A percentile compares a stretch with the other conserved stretches of the same genome.
These are phyloP conservation scores for Phytophthora macrochlamydospora DNA, from an alignment of 352 stramenopile genomes.

Conservation along the genomic window DNA sequence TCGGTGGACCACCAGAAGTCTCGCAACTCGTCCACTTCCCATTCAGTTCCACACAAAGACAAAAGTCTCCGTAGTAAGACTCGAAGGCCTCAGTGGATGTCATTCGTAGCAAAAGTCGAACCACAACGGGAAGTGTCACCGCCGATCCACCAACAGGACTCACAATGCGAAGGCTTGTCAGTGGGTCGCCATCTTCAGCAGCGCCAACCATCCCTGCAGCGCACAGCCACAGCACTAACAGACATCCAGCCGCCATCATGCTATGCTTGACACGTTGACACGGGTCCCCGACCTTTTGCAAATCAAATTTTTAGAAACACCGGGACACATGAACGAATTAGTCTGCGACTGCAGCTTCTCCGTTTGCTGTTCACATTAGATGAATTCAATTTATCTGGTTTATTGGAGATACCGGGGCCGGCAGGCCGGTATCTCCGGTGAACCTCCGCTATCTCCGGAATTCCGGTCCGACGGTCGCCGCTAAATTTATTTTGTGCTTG, in stretches of 20 bases:
- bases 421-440: too few relatives aligned
- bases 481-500: too few relatives aligned
- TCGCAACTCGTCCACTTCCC: conserved; percentile 24
- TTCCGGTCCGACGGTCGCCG: too few relatives aligned
- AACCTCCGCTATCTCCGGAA: too few relatives aligned
- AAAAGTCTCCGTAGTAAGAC: conserved; percentile 10
- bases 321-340: too few relatives aligned
- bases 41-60: conserved; percentile 36
- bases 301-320: background rate
- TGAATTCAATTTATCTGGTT: conserved; percentile 11
- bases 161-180: conserved; percentile 16
- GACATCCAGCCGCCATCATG: background rate
- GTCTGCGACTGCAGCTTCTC: too few relatives aligned
- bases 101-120: conserved; percentile 4
- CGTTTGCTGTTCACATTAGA: too few relatives aligned
- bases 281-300: background rate
- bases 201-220: background rate
- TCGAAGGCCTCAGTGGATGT: conserved; percentile 7
- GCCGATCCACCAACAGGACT: conserved; percentile 18
- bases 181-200: conserved; percentile 5
- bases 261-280: background rate
- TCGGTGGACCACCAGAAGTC: background rate
- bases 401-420: too few relatives aligned
- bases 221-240: background rate
- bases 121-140: conserved; percentile 9